Percentiles rank a stretch among this genome's conserved stretches.
Conservation (phyloP, 2,329 filamentous ascomycete species). For the Cladosporium cucumerinum region DNA sequence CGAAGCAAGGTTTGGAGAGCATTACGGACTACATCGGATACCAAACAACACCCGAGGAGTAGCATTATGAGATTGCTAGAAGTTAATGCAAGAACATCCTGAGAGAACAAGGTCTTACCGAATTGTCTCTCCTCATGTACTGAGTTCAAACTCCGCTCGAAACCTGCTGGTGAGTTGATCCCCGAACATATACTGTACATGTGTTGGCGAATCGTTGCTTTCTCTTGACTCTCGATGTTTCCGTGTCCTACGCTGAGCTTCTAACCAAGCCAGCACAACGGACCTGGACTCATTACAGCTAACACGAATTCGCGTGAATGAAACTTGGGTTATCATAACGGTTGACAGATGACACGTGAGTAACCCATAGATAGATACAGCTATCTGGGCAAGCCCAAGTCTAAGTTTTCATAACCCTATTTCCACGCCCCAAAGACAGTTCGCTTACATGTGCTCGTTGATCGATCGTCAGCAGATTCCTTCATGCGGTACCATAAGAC, state of each 20-base stretch:
- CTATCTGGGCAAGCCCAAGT: background rate
- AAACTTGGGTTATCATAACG: background rate
- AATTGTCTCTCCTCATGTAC: background rate
- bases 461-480: background rate
- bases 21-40: background rate
- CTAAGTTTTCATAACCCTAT: background rate
- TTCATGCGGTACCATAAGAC: conserved; percentile 29
- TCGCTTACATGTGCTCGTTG: background rate
- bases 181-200: background rate
- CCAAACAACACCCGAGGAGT: background rate
- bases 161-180: background rate
- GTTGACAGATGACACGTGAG: background rate
- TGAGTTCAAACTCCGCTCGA: background rate
- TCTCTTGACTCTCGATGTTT: background rate
- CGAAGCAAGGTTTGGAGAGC: background rate
- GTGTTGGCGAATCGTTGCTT: background rate
- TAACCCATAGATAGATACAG: background rate
- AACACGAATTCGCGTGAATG: background rate
- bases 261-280: background rate
- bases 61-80: background rate
- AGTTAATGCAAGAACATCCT: background rate
- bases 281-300: background rate
- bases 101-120: background rate
- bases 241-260: background rate
- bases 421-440: background rate